Percentiles rank a stretch among this genome's conserved stretches.
phyloP scores from a whole-genome alignment of 202 grass and related monocot genomes.

The Zizania palustris region DNA sequence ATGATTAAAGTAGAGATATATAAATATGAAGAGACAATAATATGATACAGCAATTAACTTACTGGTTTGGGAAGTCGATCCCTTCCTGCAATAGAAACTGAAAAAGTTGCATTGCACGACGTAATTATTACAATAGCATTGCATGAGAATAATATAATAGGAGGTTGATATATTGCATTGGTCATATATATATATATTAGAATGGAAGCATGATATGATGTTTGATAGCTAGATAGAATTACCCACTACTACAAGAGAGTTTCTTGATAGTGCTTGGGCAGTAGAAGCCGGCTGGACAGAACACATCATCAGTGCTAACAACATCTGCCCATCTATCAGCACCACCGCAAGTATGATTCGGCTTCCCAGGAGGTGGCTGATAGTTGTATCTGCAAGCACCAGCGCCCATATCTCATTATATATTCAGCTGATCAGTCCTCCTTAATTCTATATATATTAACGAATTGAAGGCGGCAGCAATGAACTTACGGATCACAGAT shows the following conservation, averaged over 20 bases:
- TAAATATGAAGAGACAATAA: no score
- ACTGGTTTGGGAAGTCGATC: slow-evolving; percentile 69
- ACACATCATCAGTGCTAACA: slow-evolving; percentile 58
- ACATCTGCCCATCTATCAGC: slow-evolving; percentile 88
- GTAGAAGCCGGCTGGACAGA: slow-evolving; percentile 83
- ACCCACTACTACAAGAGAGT: slow-evolving; percentile 91
- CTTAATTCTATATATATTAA: no score
- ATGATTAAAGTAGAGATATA: background rate
- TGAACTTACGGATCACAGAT: slow-evolving; percentile 97
- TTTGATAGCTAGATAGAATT: slow-evolving; percentile 56
- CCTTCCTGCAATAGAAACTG: slow-evolving; percentile 92
- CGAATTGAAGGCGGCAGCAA: no score
- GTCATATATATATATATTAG: background rate
- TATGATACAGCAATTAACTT: slow-evolving; percentile 54
- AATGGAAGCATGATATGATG: slow-evolving; percentile 40
- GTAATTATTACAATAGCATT: background rate
- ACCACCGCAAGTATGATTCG: slow-evolving; percentile 78
- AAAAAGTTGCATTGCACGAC: slow-evolving; percentile 1
- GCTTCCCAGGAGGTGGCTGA: slow-evolving; percentile 67
- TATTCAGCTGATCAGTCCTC: no score
- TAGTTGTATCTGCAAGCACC: slow-evolving; percentile 92
- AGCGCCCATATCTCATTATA: no score
- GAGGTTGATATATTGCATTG: slow-evolving; percentile 12
- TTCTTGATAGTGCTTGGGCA: slow-evolving; percentile 82
- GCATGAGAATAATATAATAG: background rate